Base-by-base conservation (phyloP, 192 early-diverging fungal genomes). In the Gigaspora rosea region DNA sequence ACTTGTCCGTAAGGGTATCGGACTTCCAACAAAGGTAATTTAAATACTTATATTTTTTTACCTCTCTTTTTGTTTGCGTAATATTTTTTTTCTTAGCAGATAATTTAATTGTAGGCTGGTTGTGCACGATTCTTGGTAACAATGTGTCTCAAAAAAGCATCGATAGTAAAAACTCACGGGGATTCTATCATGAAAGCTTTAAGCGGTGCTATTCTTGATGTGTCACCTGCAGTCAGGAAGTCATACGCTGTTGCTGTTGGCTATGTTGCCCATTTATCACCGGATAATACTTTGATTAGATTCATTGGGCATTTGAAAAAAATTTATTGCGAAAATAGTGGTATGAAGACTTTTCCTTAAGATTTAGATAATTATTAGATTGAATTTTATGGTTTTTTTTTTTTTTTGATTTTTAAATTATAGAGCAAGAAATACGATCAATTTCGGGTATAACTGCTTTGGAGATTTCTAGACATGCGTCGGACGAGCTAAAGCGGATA, bases 201-300 rank as follows among this genome's bases (percentile, higher is more conserved):
- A 18, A 91, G 88, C 57, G 90, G 91, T 15, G 90, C 90, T 1
- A 81, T 96, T 70, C 83, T 89, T 8, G 95, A 97, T 73, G 88
- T 87, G 54, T 94, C 92, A n/a, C 86, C 92, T 1, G 89, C 92
- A 1, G 89, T 97, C 56, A 83, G 95, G 11, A 95, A 96, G 79
- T 89, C 95, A 4, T 96, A 90, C 83, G 92, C 95, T 0, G 90
- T 92, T 13, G 92, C 95, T 0, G 90, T 90, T 49, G 96, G 95
- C 7, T 94, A 96, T 75, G 87, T 96, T 22, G 86, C 88, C 4
- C 81, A 86, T 52, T 79, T 95, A 50, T 80, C 87, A 0, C 84
- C 89, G 2, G 84, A 89, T 36, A 83, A 78, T 20, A 88, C 88
- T 47, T 71, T 95, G 2, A 80, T 81, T 4, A 89, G 86, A 47